These are phyloP conservation scores for Chondrostereum purpureum DNA, from an alignment of 1,284 basidiomycete species.

Conservation along the genomic window DNA sequence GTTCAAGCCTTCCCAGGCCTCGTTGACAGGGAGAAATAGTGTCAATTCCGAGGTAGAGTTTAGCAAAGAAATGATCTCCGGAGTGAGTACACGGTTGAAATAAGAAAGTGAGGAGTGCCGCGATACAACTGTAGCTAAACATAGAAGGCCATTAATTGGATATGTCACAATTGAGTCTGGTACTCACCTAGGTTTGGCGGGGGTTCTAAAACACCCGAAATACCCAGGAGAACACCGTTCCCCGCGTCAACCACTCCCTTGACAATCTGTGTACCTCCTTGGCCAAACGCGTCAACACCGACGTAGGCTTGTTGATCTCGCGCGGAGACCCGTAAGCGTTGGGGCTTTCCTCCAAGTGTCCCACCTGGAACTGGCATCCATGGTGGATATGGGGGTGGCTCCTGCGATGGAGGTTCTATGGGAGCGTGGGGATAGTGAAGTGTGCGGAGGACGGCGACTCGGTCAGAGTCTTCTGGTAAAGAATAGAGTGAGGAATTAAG, in stretches of 20 bases:
- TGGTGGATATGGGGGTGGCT: conserved; percentile 72
- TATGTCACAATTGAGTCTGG: conserved; percentile 5
- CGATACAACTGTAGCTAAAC: conserved; percentile 49
- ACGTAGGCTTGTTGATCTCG: conserved; percentile 48
- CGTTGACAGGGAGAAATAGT: conserved; percentile 83
- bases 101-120: conserved; percentile 61
- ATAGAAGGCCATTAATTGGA: conserved; percentile 11
- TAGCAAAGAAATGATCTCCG: conserved; percentile 47
- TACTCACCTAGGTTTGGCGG: conserved; percentile 68
- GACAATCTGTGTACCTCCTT: conserved; percentile 56
- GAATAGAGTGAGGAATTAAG: conserved; percentile 74
- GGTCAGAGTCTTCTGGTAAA: conserved; percentile 35
- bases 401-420: conserved; percentile 45
- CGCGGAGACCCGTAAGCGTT: conserved; percentile 65
- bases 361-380: conserved; percentile 83
- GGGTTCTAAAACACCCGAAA: conserved; percentile 71
- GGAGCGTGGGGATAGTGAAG: conserved; percentile 64
- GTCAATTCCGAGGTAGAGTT: conserved; percentile 72
- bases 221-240: conserved; percentile 77
- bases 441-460: conserved; percentile 47
- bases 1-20: conserved; percentile 67
- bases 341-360: conserved; percentile 76
- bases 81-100: conserved; percentile 60
- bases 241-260: conserved; percentile 50
- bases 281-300: conserved; percentile 69